A percentile compares a stretch with the other conserved stretches of the same genome.
phyloP scores from a whole-genome alignment of 441 rosid species.

The Eutrema salsugineum region DNA sequence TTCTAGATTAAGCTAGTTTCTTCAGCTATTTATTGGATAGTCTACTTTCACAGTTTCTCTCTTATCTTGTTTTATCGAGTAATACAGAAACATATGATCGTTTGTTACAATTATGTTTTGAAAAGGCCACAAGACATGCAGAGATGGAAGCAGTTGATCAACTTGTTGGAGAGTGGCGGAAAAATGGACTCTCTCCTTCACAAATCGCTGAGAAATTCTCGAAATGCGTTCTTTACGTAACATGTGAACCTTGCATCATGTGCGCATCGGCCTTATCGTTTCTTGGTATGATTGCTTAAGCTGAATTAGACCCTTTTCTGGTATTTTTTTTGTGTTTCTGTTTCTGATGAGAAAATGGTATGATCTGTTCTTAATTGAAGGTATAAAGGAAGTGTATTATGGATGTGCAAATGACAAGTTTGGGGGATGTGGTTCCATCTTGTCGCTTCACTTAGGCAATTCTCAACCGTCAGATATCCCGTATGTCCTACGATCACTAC shows the following conservation, averaged over 20 bases:
- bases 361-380: slow-evolving; percentile 26
- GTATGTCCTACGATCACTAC: not conserved
- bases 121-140: slow-evolving; percentile 83
- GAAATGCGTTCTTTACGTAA: slow-evolving; percentile 63
- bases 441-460: slow-evolving; percentile 53
- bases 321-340: not conserved
- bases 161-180: slow-evolving; percentile 65
- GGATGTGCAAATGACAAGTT: slow-evolving; percentile 87
- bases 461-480: slow-evolving; percentile 9
- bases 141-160: slow-evolving; percentile 91
- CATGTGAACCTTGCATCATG: slow-evolving; percentile 96
- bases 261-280: slow-evolving; percentile 85
- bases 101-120: slow-evolving; percentile 5
- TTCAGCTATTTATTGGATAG: no score
- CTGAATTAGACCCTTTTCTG: not conserved
- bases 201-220: slow-evolving; percentile 68
- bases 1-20: no score
- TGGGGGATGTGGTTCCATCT: slow-evolving; percentile 85
- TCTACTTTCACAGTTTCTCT: not conserved
- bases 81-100: not conserved
- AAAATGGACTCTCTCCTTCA: slow-evolving; percentile 43
- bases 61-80: not conserved
- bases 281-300: slow-evolving; percentile 42
- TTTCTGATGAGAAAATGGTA: not conserved
- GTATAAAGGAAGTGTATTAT: slow-evolving; percentile 66